Evolutionary conservation across 305 asterid genomes (phyloP), one percentile per base, ranked within the genome.

Genomic region (Salvia sclarea): DNA sequence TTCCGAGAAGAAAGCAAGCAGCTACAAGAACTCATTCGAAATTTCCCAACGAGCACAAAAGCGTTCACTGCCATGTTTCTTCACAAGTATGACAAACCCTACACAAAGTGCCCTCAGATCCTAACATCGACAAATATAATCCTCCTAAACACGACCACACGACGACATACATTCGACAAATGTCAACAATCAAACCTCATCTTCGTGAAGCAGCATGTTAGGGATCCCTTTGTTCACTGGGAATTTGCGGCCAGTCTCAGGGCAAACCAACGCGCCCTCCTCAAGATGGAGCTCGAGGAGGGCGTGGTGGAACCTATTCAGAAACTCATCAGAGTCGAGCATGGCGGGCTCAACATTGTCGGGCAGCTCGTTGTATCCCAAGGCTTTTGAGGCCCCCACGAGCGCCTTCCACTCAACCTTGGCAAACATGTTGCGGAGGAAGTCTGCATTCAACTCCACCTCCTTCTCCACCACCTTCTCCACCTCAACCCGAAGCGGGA

Each of bases 191-290:
- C 81, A 91, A 37, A 87, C 96, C 83, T 92, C 98, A 45, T 87
- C 95, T 76, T 92, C 98, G 60, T 89, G 95, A 57, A 92, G 94
- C 44, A 92, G 80, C 96, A 92, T 87, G 77, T 86, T 87, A 1
- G 98, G 98, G 74, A 89, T 87, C 58, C 98, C 96, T 69, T 92
- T 89, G 75, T 43, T 86, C 44, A 92, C 92, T 12, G 95, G 96
- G 59, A 92, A 92, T 53, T 79, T 89, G 17, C 95, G 82, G 12
- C 91, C 95, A 18, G 96, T 92, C 75, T 89, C 86, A 0, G 96
- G 96, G 70, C 98, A 92, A 66, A 89, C 85, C 47, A 92, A 71
- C 0, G 91, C 86, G 8, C 98, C 96, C 43, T 92, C 91, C 75
- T 92, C 96, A 3, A 91, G 90, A 66, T 91, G 95, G 61, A 91